Evolutionary conservation across 768 basidiomycete genomes (phyloP).

Genomic region (Tricholoma hemisulphureum): DNA sequence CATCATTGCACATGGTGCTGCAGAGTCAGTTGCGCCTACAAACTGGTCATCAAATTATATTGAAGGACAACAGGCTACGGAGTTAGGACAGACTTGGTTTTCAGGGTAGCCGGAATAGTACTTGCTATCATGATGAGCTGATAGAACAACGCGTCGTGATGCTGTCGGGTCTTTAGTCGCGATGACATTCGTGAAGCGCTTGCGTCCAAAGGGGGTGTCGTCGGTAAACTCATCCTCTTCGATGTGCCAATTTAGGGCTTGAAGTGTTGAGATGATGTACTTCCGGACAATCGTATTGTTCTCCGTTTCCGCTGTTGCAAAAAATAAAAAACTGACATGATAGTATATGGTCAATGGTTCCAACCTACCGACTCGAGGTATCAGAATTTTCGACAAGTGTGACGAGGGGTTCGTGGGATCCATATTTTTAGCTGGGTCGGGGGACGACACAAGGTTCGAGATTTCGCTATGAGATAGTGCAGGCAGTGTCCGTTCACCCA

Average conservation of each 20-base stretch:
- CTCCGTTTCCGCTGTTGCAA: constrained; percentile 56
- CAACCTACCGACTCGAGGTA: constrained; percentile 75
- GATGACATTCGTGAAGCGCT: constrained; percentile 84
- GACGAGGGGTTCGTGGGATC: constrained; percentile 65
- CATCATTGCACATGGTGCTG: constrained; percentile 92
- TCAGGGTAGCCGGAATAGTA: constrained; percentile 69
- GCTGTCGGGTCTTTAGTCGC: constrained; percentile 94
- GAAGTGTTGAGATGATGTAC: constrained; percentile 74
- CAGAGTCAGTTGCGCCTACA: constrained; percentile 95
- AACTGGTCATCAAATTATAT: constrained; percentile 52
- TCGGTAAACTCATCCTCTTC: constrained; percentile 82
- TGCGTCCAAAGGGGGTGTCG: constrained; percentile 77
- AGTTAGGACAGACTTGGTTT: constrained; percentile 56
- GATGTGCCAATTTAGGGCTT: constrained; percentile 78
- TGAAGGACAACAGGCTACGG: constrained; percentile 1
- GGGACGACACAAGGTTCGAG: constrained; percentile 46
- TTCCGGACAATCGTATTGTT: constrained; percentile 82
- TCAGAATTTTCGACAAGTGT: constrained; percentile 79
- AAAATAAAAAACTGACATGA: constrained; percentile 7
- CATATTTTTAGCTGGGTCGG: constrained; percentile 66
- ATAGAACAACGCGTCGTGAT: constrained; percentile 73
- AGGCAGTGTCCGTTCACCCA: constrained; percentile 41
- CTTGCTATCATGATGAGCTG: constrained; percentile 95
- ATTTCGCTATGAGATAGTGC: constrained; percentile 54
- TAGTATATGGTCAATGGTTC: not conserved